Conservation (phyloP, 1,284 basidiomycete genomes). For the Cryptococcus sp. region DNA sequence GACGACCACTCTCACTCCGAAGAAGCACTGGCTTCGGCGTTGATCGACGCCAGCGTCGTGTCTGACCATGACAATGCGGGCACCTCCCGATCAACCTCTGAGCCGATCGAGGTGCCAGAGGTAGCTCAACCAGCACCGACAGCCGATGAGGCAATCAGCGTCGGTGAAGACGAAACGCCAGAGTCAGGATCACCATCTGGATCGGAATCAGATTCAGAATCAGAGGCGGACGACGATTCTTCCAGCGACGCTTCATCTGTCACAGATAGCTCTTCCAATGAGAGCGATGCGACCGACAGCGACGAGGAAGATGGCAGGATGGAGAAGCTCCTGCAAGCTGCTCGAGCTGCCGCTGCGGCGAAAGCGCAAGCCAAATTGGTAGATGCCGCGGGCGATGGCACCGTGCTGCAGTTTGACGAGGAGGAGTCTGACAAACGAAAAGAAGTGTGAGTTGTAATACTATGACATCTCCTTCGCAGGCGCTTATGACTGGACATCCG, state of each 20-base stretch:
- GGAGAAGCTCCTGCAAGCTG: conserved; percentile 56
- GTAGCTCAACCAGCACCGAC: background rate
- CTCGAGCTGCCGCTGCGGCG: conserved; percentile 60
- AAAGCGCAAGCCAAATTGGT: conserved; percentile 4
- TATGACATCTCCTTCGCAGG: no score
- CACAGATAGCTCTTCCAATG: background rate
- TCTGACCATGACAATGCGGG: no score
- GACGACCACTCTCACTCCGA: background rate
- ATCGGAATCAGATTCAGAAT: conserved; percentile 15
- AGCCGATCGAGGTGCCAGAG: background rate
- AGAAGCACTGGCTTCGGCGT: no score
- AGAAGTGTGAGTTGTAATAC: conserved; percentile 45
- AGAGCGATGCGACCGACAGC: conserved; percentile 5
- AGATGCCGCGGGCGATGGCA: conserved; percentile 31
- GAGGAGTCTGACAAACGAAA: conserved; percentile 46
- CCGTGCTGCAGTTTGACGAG: conserved; percentile 43
- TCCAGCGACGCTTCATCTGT: conserved; percentile 1
- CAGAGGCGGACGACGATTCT: conserved; percentile 13
- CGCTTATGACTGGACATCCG: background rate
- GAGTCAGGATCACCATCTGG: conserved; percentile 7
- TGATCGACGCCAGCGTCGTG: no score
- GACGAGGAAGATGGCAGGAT: conserved; percentile 24
- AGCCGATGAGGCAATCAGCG: background rate
- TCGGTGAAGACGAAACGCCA: conserved; percentile 1
- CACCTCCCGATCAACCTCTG: no score